Percentiles rank a stretch among this genome's conserved stretches.
phyloP scores from a whole-genome alignment of 768 basidiomycete species.

The Omphalotus guepiniiformis region DNA sequence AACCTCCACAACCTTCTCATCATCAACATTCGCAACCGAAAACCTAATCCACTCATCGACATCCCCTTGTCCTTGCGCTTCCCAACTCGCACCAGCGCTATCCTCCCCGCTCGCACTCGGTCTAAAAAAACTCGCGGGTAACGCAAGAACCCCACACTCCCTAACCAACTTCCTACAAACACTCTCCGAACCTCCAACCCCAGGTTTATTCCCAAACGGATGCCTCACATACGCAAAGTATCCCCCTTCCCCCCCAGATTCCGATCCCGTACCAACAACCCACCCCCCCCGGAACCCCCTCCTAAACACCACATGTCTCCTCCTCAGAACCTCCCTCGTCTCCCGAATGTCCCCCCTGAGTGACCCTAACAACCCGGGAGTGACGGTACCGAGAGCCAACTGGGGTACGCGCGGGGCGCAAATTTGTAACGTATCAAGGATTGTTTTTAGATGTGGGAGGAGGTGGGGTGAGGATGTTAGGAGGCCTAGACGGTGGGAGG shows the following conservation, averaged over 20 bases:
- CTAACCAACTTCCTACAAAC: constrained; percentile 58
- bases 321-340: too few relatives aligned
- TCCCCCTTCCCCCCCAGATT: constrained; percentile 38
- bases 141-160: constrained; percentile 58
- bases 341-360: too few relatives aligned
- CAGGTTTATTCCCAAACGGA: constrained; percentile 41
- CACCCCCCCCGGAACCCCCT: too few relatives aligned
- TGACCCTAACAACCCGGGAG: too few relatives aligned
- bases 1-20: constrained; percentile 49
- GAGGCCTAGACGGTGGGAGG: constrained; percentile 76
- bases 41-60: constrained; percentile 69
- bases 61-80: constrained; percentile 24
- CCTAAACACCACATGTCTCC: too few relatives aligned
- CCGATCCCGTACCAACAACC: too few relatives aligned
- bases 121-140: constrained; percentile 57
- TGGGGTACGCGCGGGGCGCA: constrained; percentile 76
- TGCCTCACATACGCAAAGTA: constrained; percentile 79
- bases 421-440: constrained; percentile 77
- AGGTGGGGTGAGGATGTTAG: constrained; percentile 59
- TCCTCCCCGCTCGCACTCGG: constrained; percentile 16
- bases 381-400: constrained; percentile 40
- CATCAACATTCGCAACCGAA: constrained; percentile 77
- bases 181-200: constrained; percentile 34
- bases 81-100: constrained; percentile 7
- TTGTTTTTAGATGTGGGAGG: constrained; percentile 40